Evolutionary conservation across 2,329 filamentous ascomycete genomes (phyloP).

Genomic region (Pseudogymnoascus sp.): DNA sequence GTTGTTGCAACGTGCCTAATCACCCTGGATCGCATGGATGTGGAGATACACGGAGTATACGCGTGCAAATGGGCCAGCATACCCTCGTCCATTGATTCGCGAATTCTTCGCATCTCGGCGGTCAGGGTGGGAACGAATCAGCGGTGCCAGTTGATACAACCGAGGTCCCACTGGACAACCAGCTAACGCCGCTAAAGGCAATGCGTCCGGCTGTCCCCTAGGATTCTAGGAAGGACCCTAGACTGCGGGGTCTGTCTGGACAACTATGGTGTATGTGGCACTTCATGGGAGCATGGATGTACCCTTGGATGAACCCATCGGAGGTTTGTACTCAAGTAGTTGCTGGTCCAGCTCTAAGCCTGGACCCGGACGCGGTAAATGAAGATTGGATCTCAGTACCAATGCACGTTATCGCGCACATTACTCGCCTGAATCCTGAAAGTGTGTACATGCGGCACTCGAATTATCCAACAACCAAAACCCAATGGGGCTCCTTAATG

Average conservation of each 20-base stretch:
- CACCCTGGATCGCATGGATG: constrained; percentile 2
- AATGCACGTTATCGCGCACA: neutral
- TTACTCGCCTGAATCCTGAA: neutral
- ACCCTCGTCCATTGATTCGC: constrained; percentile 3
- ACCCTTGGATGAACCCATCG: neutral
- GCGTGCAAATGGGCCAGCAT: constrained; percentile 1
- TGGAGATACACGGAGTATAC: constrained; percentile 1
- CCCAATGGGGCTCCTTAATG: neutral
- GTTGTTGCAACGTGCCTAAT: constrained; percentile 1
- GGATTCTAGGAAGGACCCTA: neutral
- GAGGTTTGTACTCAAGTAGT: neutral
- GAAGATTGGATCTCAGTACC: constrained; percentile 2
- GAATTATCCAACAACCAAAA: neutral
- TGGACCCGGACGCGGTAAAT: constrained; percentile 2
- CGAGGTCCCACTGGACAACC: neutral
- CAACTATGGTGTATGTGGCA: neutral
- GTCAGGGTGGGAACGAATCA: neutral
- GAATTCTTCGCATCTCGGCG: neutral
- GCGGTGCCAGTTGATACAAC: neutral
- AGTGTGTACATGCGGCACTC: neutral
- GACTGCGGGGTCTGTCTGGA: constrained; percentile 1
- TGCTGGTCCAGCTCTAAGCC: neutral
- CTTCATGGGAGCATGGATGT: neutral
- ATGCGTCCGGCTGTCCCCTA: neutral
- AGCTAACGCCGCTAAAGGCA: neutral